Evolutionary conservation across 2,329 filamentous ascomycete species (phyloP), one percentile per base, ranked within the genome.

Genomic region (Phyllosticta citribraziliensis): DNA sequence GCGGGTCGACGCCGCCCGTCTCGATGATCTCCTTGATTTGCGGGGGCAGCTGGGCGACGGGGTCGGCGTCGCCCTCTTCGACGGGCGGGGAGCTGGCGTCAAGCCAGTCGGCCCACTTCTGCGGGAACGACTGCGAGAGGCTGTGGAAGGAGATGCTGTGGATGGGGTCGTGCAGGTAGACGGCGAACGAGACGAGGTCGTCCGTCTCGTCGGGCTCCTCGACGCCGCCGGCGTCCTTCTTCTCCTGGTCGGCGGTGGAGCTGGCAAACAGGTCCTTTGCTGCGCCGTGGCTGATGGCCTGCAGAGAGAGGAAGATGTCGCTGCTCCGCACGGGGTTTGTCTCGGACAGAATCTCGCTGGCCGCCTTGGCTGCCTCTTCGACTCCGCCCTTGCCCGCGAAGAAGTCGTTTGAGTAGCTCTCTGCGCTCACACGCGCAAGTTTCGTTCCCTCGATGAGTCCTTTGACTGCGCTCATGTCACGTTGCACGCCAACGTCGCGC

Each of bases 281-380:
- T 0, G 78, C 78, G 9, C 84, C 80, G 65, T 88, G 82, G 57
- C 79, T 82, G 68, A 97, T 84, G 10, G 94, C 91, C 76, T 99
- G 94, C 35, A 99, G 87, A n/a, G 92, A 85, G 33, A 99, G 81
- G 81, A 99, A 99, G 65, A 99, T 89, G 72, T 99, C 91, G 63
- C 89, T 95, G 70, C 88, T 96, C 62, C 94, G 85, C 12, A 96
- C 91, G 0, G 94, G 93, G 72, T 97, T 97, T 52, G 81, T 84
- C 73, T 95, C 90, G 74, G 85, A 91, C 51, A 95, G 76, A 2
- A 87, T 82, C 73, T 96, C 86, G 0, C 88, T 87, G 0, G 91
- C 91, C 60, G 89, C 84, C 69, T 88, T 85, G 63, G 89, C 89
- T 25, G 91, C 92, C 67, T 85, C 82, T 73, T 92, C 88, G 2